phyloP scores from a whole-genome alignment of 164 flowering plant genomes.

The Umbellularia californica region DNA sequence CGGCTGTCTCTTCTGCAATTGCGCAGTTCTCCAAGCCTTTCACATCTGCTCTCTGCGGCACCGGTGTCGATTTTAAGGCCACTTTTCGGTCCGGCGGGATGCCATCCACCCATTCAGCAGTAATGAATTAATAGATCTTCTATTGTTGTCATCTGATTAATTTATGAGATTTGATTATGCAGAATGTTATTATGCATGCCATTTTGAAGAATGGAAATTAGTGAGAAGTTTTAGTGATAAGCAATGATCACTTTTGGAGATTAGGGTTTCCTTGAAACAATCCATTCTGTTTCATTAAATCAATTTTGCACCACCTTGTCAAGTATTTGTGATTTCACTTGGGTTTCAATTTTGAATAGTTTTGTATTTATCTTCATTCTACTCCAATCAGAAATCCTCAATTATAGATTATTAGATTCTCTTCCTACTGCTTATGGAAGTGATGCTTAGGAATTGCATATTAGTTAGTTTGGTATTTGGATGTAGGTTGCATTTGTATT shows the following conservation, averaged over 20 bases:
- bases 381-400: neutral
- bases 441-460: no score
- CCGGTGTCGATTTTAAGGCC: slow-evolving; percentile 43
- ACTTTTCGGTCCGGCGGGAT: slow-evolving; percentile 70
- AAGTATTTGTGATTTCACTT: no score
- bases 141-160: neutral
- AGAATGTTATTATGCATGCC: neutral
- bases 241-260: no score
- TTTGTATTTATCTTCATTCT: no score
- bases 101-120: slow-evolving; percentile 92
- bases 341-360: no score
- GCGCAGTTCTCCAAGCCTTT: slow-evolving; percentile 85
- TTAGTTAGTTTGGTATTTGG: no score
- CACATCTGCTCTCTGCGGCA: slow-evolving; percentile 52
- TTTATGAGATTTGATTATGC: neutral
- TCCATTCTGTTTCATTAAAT: no score
- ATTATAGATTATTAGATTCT: neutral
- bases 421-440: neutral
- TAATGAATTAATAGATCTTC: slow-evolving; percentile 14
- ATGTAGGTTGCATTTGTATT: no score
- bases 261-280: no score
- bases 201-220: no score
- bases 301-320: no score
- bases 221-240: no score
- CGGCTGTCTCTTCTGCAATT: slow-evolving; percentile 53